Evolutionary conservation across 169 alveolate genomes (phyloP).

Genomic region (Perkinsus olseni): DNA sequence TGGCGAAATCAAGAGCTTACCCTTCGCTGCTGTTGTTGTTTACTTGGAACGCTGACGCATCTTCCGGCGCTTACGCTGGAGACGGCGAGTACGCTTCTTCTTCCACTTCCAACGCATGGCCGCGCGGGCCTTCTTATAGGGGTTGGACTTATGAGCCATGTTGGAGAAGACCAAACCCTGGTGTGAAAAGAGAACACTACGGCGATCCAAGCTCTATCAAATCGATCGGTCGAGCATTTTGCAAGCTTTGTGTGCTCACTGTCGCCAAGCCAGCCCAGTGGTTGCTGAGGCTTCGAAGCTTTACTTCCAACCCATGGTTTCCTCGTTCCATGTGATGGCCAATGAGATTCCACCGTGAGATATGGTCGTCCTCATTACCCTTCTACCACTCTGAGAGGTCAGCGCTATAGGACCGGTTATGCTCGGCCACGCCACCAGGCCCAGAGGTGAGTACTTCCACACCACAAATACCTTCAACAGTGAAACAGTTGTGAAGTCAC

Average conservation of each 20-base stretch:
- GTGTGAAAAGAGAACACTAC: neutral
- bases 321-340: no score
- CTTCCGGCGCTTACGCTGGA: slow-evolving; percentile 74
- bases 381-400: no score
- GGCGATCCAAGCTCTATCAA: neutral
- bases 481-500: no score
- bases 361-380: no score
- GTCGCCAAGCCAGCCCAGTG: neutral
- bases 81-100: slow-evolving; percentile 78
- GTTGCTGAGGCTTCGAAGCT: no score
- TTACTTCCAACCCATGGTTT: no score
- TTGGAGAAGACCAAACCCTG: slow-evolving; percentile 7
- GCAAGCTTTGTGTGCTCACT: neutral
- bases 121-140: slow-evolving; percentile 17
- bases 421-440: no score
- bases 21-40: neutral
- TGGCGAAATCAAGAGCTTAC: neutral
- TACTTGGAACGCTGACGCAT: slow-evolving; percentile 76
- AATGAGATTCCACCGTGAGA: no score
- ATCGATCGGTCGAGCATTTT: neutral
- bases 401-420: no score
- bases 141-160: slow-evolving; percentile 13
- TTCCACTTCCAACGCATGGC: slow-evolving; percentile 56
- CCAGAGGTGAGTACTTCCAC: no score
- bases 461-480: no score